Percentiles rank a stretch among this genome's conserved stretches.
Conservation (phyloP, 805 yeast genomes). For the Candida chauliodis region DNA sequence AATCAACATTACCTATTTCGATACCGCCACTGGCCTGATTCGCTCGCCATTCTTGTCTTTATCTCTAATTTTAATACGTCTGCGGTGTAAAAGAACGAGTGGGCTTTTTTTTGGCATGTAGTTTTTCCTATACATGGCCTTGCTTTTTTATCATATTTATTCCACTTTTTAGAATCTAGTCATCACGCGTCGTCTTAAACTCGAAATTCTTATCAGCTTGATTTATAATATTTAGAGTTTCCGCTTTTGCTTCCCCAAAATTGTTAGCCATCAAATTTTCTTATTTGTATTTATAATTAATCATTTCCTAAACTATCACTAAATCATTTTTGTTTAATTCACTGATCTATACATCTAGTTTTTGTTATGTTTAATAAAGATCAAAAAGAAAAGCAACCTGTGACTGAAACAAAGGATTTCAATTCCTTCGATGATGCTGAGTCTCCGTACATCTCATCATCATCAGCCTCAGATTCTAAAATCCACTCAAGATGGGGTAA, state of each 20-base stretch:
- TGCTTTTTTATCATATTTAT: no score
- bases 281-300: constrained; percentile 1
- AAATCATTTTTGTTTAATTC: neutral
- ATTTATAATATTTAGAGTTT: neutral
- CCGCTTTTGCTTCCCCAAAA: constrained; percentile 7
- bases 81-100: no score
- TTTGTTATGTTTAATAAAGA: constrained; percentile 5
- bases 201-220: constrained; percentile 1
- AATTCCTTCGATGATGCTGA: constrained; percentile 6
- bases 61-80: no score
- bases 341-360: neutral
- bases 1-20: no score
- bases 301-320: constrained; percentile 3
- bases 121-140: no score
- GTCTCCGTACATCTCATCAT: constrained; percentile 4
- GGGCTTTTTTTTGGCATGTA: no score
- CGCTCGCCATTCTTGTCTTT: no score
- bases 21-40: no score
- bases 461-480: constrained; percentile 2
- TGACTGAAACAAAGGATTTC: constrained; percentile 5
- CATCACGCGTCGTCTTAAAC: constrained; percentile 3
- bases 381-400: constrained; percentile 4
- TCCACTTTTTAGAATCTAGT: no score
- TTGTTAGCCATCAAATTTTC: neutral
- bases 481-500: constrained; percentile 10